Conservation (phyloP, 306 rosid species). For the Quercus robur region DNA sequence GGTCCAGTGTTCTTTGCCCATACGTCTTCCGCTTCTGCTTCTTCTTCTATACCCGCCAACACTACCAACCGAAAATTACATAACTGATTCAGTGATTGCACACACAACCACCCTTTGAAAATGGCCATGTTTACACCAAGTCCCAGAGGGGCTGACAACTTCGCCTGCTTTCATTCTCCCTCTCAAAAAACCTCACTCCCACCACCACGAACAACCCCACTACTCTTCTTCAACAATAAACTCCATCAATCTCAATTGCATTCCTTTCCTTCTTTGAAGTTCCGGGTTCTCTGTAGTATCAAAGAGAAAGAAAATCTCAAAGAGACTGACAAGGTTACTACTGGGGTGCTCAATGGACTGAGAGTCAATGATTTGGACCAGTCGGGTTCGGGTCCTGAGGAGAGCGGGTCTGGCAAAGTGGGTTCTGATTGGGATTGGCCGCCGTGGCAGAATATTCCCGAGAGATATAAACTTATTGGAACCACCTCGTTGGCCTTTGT, state of each 20-base stretch:
- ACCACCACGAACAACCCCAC: background rate
- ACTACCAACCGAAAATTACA: too few species aligned
- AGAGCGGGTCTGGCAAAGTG: conserved; percentile 19
- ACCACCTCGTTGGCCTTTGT: conserved; percentile 91
- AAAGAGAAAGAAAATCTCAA: conserved; percentile 38
- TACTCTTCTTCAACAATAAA: conserved; percentile 16
- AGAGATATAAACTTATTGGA: conserved; percentile 77
- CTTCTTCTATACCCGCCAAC: too few species aligned
- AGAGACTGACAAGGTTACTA: conserved; percentile 26
- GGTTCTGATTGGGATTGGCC: conserved; percentile 55
- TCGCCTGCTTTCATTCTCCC: background rate
- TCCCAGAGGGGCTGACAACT: too few species aligned
- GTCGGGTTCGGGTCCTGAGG: conserved; percentile 18
- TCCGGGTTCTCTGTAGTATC: conserved; percentile 37
- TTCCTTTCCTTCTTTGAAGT: conserved; percentile 27
- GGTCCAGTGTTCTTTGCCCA: too few species aligned
- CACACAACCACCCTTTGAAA: too few species aligned
- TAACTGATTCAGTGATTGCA: too few species aligned
- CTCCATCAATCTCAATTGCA: conserved; percentile 36
- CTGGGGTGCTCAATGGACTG: conserved; percentile 37
- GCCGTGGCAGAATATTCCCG: conserved; percentile 89
- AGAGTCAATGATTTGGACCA: conserved; percentile 31
- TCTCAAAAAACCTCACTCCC: conserved; percentile 6
- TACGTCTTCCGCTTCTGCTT: too few species aligned
- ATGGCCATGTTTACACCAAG: too few species aligned